phyloP scores from a whole-genome alignment of 768 basidiomycete species.

The Obba rivulosa region DNA sequence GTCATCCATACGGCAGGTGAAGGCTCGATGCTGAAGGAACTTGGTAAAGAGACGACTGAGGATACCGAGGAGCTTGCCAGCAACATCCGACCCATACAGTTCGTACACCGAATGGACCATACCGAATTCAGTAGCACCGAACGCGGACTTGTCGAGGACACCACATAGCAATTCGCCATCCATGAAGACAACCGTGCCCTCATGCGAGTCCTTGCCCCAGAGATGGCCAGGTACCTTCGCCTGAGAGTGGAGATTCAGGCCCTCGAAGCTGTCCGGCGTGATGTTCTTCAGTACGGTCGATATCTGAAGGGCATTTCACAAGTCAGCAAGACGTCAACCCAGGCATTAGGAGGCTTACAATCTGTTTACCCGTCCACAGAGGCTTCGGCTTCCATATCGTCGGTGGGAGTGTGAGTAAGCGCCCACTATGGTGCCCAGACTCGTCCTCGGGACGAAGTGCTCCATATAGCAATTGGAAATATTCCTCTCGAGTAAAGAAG shows the following conservation, averaged over 20 bases:
- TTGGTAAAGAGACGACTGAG: constrained; percentile 95
- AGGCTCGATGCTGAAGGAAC: constrained; percentile 93
- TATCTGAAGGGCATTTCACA: constrained; percentile 48
- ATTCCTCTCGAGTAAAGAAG: constrained; percentile 94
- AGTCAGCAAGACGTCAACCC: constrained; percentile 1
- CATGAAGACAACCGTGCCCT: constrained; percentile 85
- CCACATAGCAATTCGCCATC: constrained; percentile 93
- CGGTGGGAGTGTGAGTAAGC: constrained; percentile 80
- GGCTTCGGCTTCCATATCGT: constrained; percentile 88
- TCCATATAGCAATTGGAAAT: constrained; percentile 93
- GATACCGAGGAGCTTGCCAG: constrained; percentile 88
- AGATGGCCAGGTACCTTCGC: constrained; percentile 86
- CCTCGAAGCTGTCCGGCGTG: constrained; percentile 71
- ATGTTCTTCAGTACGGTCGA: constrained; percentile 93
- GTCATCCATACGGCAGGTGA: constrained; percentile 99
- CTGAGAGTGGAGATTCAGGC: constrained; percentile 79
- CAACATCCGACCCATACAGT: constrained; percentile 83
- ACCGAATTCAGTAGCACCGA: constrained; percentile 94
- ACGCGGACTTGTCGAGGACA: constrained; percentile 94
- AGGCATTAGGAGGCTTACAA: constrained; percentile 46
- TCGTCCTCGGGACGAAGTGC: constrained; percentile 88
- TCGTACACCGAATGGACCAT: constrained; percentile 97
- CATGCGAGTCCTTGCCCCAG: constrained; percentile 75
- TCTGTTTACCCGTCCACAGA: constrained; percentile 97
- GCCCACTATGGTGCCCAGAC: constrained; percentile 44